Evolutionary conservation across 352 stramenopile species (phyloP).

Genomic region (Pythium aquatile): DNA sequence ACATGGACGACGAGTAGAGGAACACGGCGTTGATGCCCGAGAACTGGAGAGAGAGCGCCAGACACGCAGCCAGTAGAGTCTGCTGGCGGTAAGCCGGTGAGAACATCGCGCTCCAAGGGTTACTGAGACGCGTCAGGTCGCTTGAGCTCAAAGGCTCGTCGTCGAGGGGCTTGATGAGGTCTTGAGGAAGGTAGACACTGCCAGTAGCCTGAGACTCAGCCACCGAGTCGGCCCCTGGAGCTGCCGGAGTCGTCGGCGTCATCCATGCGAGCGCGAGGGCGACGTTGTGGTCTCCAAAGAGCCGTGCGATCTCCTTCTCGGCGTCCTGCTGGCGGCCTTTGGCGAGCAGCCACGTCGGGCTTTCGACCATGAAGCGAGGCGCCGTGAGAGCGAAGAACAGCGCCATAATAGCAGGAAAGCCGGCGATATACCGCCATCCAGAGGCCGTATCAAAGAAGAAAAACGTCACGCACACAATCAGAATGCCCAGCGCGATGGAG

Average conservation of each 20-base stretch:
- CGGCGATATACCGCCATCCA: constrained; percentile 56
- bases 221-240: background rate
- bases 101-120: constrained; percentile 18
- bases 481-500: constrained; percentile 40
- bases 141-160: background rate
- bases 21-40: constrained; percentile 71
- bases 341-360: constrained; percentile 34
- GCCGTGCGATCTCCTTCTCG: constrained; percentile 20
- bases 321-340: constrained; percentile 30
- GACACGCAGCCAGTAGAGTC: constrained; percentile 43
- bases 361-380: constrained; percentile 27
- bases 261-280: constrained; percentile 28
- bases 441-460: constrained; percentile 46
- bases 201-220: background rate
- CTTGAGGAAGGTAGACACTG: constrained; percentile 11
- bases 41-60: constrained; percentile 48
- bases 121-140: constrained; percentile 21
- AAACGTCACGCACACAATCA: constrained; percentile 45
- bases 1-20: constrained; percentile 67
- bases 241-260: background rate
- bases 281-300: constrained; percentile 30
- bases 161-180: background rate
- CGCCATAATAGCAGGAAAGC: constrained; percentile 45
- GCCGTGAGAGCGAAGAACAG: constrained; percentile 42
- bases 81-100: constrained; percentile 33